phyloP scores from a whole-genome alignment of 1,284 basidiomycete genomes.

The Austropuccinia psidii region DNA sequence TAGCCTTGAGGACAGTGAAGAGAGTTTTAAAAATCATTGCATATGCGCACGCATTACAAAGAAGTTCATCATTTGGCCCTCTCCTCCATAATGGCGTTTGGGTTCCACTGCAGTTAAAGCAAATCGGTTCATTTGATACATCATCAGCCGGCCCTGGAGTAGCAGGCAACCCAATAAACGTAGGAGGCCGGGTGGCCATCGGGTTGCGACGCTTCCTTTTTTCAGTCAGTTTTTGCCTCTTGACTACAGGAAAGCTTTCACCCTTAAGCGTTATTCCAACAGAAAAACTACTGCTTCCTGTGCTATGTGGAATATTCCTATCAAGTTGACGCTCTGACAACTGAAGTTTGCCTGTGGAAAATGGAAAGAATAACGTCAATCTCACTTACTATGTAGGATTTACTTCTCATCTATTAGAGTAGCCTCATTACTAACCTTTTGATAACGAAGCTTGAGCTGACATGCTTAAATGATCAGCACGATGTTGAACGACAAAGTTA shows the following conservation, averaged over 20 bases:
- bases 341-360: too few relatives aligned
- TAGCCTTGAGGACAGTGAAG: background rate
- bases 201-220: conserved; percentile 33
- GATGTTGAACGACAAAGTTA: too few relatives aligned
- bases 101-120: conserved; percentile 25
- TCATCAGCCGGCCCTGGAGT: background rate
- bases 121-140: conserved; percentile 5
- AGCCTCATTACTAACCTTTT: too few relatives aligned
- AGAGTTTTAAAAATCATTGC: background rate
- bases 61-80: conserved; percentile 30
- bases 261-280: background rate
- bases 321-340: too few relatives aligned
- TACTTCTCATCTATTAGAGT: too few relatives aligned
- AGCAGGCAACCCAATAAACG: conserved; percentile 13
- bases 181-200: conserved; percentile 26
- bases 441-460: too few relatives aligned
- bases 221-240: background rate
- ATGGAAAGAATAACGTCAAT: too few relatives aligned
- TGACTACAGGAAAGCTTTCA: background rate
- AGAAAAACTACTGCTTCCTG: background rate
- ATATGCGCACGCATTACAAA: conserved; percentile 33
- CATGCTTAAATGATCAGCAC: too few relatives aligned
- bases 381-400: too few relatives aligned
- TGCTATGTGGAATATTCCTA: background rate
- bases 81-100: conserved; percentile 30